Evolutionary conservation across 2,329 filamentous ascomycete species (phyloP), one percentile per base, ranked within the genome.

Genomic region (Trichothecium roseum): DNA sequence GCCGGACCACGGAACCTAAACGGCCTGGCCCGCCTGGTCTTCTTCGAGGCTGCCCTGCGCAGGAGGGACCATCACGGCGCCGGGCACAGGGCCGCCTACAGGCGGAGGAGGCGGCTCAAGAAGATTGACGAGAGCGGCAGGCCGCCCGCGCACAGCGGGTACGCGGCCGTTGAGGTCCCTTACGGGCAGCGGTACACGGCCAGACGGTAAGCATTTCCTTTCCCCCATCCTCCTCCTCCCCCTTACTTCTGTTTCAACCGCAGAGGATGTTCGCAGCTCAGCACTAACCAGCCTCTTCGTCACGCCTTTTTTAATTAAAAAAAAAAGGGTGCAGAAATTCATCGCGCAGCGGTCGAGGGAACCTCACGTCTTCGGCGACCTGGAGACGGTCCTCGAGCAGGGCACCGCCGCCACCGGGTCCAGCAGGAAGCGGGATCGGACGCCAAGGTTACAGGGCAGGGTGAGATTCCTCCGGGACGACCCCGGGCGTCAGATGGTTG

Each of bases 401-500:
- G 33, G 17, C 8, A 17, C 24, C 9, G 28, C 32, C 8, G 20
- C 20, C 6, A 24, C 20, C 6, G 10, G 10, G 10, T 24, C 20
- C 6, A 6, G 20, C 10, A 24, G 10, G 20, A 24, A 24, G 20
- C 20, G 20, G 6, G 10, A 24, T 24, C 20, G 20, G 6, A 10
- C 10, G 20, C 6, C 6, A 10, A 6, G 10, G 20, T 10, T 10
- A 24, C 2, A 15, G n/a, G 82, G 82, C 3, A 62, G 66, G 8
- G 64, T 86, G 8, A 63, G 63, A 0, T 88, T 87, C 54, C 63
- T 86, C 43, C 77, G 74, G 42, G 81, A 88, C 47, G 71, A 88
- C 45, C 81, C 83, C 0, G 83, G 83, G 14, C 68, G 83, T 35
- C 83, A 86, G 49, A 53, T 63, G 53, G 68, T 68, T 28, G 65